A percentile compares a stretch with the other conserved stretches of the same genome.
phyloP scores from a whole-genome alignment of 2,329 filamentous ascomycete genomes.

The Lojkania enalia region DNA sequence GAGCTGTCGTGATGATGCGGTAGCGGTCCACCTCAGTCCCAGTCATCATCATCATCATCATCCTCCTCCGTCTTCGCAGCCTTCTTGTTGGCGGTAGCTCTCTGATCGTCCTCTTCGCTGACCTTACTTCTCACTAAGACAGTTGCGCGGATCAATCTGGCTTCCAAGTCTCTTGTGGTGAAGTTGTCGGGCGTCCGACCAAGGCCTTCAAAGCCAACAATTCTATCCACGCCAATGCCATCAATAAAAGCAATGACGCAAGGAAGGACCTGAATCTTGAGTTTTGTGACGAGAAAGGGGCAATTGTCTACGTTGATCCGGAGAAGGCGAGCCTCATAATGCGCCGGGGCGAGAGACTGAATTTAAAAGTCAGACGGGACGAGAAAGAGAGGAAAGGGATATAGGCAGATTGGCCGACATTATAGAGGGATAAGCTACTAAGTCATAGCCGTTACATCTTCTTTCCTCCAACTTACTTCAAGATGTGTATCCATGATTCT shows the following conservation, averaged over 20 bases:
- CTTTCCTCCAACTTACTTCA: slow-evolving; percentile 46
- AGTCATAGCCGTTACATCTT: too few species aligned
- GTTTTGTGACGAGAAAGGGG: slow-evolving; percentile 61
- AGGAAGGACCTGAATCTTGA: slow-evolving; percentile 61
- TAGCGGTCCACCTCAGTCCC: slow-evolving; percentile 51
- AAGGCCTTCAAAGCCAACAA: slow-evolving; percentile 63
- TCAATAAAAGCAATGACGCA: slow-evolving; percentile 62
- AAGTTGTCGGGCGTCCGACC: slow-evolving; percentile 58
- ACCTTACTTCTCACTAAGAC: slow-evolving; percentile 59
- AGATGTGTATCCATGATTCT: slow-evolving; percentile 64
- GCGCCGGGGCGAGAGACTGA: slow-evolving; percentile 56
- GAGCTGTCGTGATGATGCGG: too few species aligned
- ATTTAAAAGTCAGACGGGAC: slow-evolving; percentile 5
- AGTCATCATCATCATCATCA: slow-evolving; percentile 56
- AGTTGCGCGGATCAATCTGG: slow-evolving; percentile 54
- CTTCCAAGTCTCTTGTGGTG: slow-evolving; percentile 58
- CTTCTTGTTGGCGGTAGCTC: slow-evolving; percentile 33
- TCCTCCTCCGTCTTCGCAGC: slow-evolving; percentile 42
- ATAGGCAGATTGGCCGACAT: background rate
- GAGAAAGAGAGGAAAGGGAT: slow-evolving; percentile 5
- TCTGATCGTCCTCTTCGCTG: slow-evolving; percentile 47
- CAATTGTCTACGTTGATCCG: slow-evolving; percentile 64
- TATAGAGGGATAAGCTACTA: background rate
- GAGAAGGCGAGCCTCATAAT: slow-evolving; percentile 62
- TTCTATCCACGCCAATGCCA: slow-evolving; percentile 58